Percentiles rank a stretch among this genome's conserved stretches.
phyloP scores from a whole-genome alignment of 2,329 filamentous ascomycete genomes.

The Pleomassaria siparia region DNA sequence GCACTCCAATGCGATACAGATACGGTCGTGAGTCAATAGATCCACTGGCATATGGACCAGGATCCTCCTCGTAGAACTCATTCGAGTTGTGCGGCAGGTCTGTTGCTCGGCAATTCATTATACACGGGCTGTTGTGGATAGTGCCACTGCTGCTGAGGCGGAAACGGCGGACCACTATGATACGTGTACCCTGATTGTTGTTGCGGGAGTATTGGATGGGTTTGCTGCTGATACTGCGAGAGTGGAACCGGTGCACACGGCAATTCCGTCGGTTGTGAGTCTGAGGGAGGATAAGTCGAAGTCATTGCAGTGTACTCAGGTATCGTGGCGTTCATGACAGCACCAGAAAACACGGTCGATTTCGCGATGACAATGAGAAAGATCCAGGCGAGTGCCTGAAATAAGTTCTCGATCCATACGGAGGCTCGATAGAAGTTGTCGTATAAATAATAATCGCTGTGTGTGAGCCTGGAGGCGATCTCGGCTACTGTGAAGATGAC shows the following conservation, averaged over 20 bases:
- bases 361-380: slow-evolving; percentile 24
- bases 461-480: neutral
- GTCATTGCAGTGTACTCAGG: neutral
- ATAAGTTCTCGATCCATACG: slow-evolving; percentile 17
- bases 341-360: slow-evolving; percentile 9
- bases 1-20: too few relatives aligned
- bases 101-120: neutral
- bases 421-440: slow-evolving; percentile 9
- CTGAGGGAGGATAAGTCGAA: neutral
- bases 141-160: slow-evolving; percentile 16
- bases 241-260: neutral
- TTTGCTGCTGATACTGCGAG: neutral
- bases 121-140: slow-evolving; percentile 16
- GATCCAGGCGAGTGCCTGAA: slow-evolving; percentile 20
- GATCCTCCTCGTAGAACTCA: too few relatives aligned
- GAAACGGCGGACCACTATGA: neutral
- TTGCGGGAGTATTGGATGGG: too few relatives aligned
- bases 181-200: neutral
- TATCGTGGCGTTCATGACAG: neutral
- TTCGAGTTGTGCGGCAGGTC: too few relatives aligned
- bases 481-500: slow-evolving; percentile 15
- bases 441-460: neutral
- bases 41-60: too few relatives aligned
- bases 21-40: too few relatives aligned
- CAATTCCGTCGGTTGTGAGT: neutral